phyloP scores from a whole-genome alignment of 441 rosid species.

The Pelargonium australe region DNA sequence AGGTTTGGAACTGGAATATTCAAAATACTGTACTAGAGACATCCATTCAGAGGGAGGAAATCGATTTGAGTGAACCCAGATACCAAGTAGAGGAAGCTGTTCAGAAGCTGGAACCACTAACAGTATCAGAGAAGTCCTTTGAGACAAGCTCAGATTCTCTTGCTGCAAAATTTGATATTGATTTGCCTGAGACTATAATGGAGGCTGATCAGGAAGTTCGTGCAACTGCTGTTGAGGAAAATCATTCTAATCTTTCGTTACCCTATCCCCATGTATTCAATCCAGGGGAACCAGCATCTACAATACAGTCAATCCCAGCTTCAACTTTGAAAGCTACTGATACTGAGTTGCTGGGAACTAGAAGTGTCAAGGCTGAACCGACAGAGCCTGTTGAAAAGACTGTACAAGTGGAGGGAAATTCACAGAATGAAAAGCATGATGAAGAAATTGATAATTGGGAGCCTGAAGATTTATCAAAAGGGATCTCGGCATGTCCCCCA shows the following conservation, averaged over 20 bases:
- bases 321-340: slow-evolving; percentile 31
- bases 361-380: slow-evolving; percentile 33
- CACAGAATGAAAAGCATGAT: slow-evolving; percentile 45
- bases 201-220: slow-evolving; percentile 48
- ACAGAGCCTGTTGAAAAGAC: slow-evolving; percentile 48
- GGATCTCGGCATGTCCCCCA: slow-evolving; percentile 37
- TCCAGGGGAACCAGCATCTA: slow-evolving; percentile 31
- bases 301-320: slow-evolving; percentile 17
- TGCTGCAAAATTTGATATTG: slow-evolving; percentile 34
- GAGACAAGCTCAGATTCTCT: slow-evolving; percentile 36
- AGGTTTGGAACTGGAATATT: slow-evolving; percentile 46
- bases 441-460: slow-evolving; percentile 59
- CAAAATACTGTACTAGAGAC: slow-evolving; percentile 32
- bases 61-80: slow-evolving; percentile 32
- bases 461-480: slow-evolving; percentile 52
- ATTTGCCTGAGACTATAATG: slow-evolving; percentile 50
- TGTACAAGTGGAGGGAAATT: slow-evolving; percentile 38
- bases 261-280: slow-evolving; percentile 14
- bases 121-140: slow-evolving; percentile 23
- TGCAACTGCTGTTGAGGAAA: slow-evolving; percentile 37
- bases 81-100: slow-evolving; percentile 30
- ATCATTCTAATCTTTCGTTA: slow-evolving; percentile 22
- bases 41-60: slow-evolving; percentile 35
- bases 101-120: slow-evolving; percentile 30
- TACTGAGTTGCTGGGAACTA: slow-evolving; percentile 29